Percentiles rank a stretch among this genome's conserved stretches.
Evolutionary conservation across 805 yeast species (phyloP).

Genomic region (Debaryomyces prosopidis): DNA sequence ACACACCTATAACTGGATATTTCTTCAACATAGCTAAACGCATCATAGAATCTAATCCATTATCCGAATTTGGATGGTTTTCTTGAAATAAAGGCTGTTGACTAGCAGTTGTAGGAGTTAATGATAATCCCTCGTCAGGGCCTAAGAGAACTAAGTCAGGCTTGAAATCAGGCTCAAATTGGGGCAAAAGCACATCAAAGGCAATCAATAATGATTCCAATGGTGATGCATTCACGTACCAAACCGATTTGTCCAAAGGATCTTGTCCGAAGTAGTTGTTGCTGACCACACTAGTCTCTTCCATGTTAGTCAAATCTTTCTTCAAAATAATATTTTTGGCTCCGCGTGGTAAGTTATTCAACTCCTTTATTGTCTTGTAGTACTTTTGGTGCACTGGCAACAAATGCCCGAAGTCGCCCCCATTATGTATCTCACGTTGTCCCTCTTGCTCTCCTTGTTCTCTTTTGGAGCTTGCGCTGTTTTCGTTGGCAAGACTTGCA

Average conservation of each 20-base stretch:
- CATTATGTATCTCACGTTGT: constrained; percentile 13
- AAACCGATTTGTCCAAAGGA: constrained; percentile 28
- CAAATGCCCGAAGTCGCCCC: constrained; percentile 38
- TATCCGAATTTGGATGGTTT: background rate
- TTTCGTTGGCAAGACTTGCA: background rate
- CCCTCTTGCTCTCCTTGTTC: background rate
- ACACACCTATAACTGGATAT: constrained; percentile 21
- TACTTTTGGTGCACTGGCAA: constrained; percentile 31
- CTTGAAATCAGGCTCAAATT: constrained; percentile 20
- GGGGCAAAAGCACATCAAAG: constrained; percentile 25
- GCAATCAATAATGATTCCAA: constrained; percentile 24
- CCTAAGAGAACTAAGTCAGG: constrained; percentile 37
- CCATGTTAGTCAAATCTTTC: constrained; percentile 8
- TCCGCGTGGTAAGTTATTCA: background rate
- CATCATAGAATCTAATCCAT: constrained; percentile 16
- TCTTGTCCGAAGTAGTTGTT: constrained; percentile 32
- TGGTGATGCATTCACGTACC: constrained; percentile 35
- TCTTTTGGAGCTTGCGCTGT: background rate
- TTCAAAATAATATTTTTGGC: constrained; percentile 19
- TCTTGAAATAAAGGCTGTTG: background rate
- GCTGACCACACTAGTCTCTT: constrained; percentile 6
- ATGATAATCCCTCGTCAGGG: constrained; percentile 29
- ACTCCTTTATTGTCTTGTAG: constrained; percentile 16
- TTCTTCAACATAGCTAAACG: constrained; percentile 15
- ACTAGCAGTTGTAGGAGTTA: constrained; percentile 6